Evolutionary conservation across 1,284 basidiomycete species (phyloP), one percentile per base, ranked within the genome.

Genomic region (Inonotus obliquus): DNA sequence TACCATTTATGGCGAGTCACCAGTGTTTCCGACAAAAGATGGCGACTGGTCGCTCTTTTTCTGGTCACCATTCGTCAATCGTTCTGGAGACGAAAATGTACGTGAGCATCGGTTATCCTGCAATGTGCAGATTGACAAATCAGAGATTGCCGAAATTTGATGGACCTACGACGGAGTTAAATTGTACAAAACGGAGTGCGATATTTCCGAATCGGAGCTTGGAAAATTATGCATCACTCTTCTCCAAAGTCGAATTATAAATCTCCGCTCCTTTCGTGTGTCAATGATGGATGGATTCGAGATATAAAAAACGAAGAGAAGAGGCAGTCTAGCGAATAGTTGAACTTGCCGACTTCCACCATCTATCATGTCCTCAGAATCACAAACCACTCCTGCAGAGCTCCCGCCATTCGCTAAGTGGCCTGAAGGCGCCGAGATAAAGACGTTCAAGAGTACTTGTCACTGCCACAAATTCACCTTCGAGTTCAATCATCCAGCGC

Each of bases 391-490:
- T 17, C 41, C 19, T 44, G 17, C 17, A 21, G 41, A 44, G 19
- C 17, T 44, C 17, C 17, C 41, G 17, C 2, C 17, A 44, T 44
- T 44, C n/a, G 41, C 41, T 1, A 44, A n/a, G 19, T 44, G 41
- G 41, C 41, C 41, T n/a, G 54, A 55, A 39, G 47, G 54, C 10
- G 53, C 54, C 10, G 60, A 61, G 51, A 25, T 59, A 13, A 59
- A 59, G 41, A 56, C 39, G 27, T 66, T 61, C 59, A 61, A 56
- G 10, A 64, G 65, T 25, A 41, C 52, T 2, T 66, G 65, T 27
- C 65, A 66, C 48, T 66, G 65, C 32, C 49, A 59, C 27, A 63
- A 59, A 47, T 63, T 66, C 51, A 44, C 45, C 14, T 66, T 55
- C 45, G 64, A 65, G 29, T 57, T 56, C 41, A 32, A 41, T 61